Base-by-base conservation (phyloP, 2,329 filamentous ascomycete species). In the Fonsecaea pedrosoi region DNA sequence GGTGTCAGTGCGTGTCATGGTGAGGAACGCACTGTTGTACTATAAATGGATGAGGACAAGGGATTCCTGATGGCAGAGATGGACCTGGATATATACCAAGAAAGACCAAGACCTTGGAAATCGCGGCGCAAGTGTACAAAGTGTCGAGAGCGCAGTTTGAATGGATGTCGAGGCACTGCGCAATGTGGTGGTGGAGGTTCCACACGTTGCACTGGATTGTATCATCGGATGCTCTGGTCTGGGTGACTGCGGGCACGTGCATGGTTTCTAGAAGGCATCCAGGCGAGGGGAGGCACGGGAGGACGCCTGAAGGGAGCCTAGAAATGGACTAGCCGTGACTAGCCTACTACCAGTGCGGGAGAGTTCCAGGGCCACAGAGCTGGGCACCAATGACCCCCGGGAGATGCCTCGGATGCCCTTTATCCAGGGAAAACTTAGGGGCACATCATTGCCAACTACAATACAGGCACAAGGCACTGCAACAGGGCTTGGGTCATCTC, bases 1-100 rank as follows among this genome's bases (percentile, higher is more conserved):
- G 34, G 25, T 10, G 25, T 48, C 48, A 57, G 21, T 30, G 32
- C 32, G 55, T 32, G 48, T 61, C 64, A 65, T 69, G 57, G 59
- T 67, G 68, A 13, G 21, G n/a, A 30, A 42, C 32, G 30, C 45
- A 25, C 45, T 21, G 45, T 25, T 6, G 18, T 5, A 10, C 35
- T 21, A 50, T 21, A 21, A 18, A 50, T 25, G 45, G 18, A 8
- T 30, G n/a, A 48, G 35, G 25, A 32, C 12, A 30, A 37, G 34
- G 6, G 18, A 21, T 30, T 25, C 13, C 30, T 15, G 15, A 38
- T n/a, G 30, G 45, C 45, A 54, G 59, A 38, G 2, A 60, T 50
- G 35, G 21, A 45, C 21, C 15, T 60, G 25, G 32, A 35, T 18
- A 37, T 57, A n/a, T 57, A 57, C 55, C 40, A 50, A 62, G 59